phyloP scores from a whole-genome alignment of 371 early-diverging fungal species.

The Syncephalastrum contaminatum region DNA sequence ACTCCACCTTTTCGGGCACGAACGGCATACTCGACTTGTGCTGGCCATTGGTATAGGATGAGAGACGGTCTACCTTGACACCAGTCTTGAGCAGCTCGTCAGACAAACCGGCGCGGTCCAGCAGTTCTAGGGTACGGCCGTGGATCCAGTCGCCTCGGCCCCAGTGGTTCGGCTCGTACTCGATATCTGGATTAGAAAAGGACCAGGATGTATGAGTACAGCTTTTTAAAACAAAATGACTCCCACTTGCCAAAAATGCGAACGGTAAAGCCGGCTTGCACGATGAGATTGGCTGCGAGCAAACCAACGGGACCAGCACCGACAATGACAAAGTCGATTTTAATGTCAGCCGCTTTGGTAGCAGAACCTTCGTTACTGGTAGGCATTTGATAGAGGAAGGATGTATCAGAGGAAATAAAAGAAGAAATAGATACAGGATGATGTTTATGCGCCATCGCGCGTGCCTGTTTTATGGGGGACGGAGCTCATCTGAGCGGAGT shows the following conservation, averaged over 20 bases:
- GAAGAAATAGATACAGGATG: slow-evolving; percentile 5
- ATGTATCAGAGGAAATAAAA: slow-evolving; percentile 6
- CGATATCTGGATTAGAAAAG: slow-evolving; percentile 23
- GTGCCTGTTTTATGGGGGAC: no score
- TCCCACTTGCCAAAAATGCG: slow-evolving; percentile 35
- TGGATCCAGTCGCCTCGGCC: slow-evolving; percentile 52
- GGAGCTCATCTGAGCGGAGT: background rate
- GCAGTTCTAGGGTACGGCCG: slow-evolving; percentile 41
- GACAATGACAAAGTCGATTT: slow-evolving; percentile 42
- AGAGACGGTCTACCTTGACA: slow-evolving; percentile 40
- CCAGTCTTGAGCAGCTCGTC: slow-evolving; percentile 38
- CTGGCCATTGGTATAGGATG: slow-evolving; percentile 34
- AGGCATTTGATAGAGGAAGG: slow-evolving; percentile 11
- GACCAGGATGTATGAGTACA: background rate
- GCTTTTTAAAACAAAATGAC: background rate
- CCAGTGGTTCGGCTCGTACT: slow-evolving; percentile 49
- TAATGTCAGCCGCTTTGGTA: slow-evolving; percentile 28
- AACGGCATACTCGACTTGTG: slow-evolving; percentile 36
- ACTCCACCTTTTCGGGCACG: slow-evolving; percentile 44
- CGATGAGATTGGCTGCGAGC: slow-evolving; percentile 36
- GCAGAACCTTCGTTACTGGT: slow-evolving; percentile 17
- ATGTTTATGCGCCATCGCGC: slow-evolving; percentile 1
- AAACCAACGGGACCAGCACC: slow-evolving; percentile 50
- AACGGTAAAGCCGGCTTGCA: slow-evolving; percentile 36
- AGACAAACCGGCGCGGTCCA: slow-evolving; percentile 33